Percentiles rank a stretch among this genome's conserved stretches.
Evolutionary conservation across 176 grass and related monocot genomes (phyloP).

Genomic region (Aegilops longissima): DNA sequence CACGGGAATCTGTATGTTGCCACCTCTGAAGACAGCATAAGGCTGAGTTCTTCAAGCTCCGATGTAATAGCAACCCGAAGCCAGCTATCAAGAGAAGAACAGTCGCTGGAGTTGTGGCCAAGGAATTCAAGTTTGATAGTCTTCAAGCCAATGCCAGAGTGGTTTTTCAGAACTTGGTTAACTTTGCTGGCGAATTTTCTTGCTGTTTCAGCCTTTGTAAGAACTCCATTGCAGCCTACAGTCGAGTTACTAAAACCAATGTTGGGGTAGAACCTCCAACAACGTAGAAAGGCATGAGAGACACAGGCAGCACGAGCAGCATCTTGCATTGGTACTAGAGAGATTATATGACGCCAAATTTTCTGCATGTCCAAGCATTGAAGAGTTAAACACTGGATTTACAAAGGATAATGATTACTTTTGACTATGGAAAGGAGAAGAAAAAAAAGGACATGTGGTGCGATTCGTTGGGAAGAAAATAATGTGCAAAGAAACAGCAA

Average conservation of each 20-base stretch:
- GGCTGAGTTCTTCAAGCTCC: neutral
- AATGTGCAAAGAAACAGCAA: neutral
- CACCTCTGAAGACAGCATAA: neutral
- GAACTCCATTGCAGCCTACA: neutral
- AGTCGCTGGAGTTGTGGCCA: neutral
- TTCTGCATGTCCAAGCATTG: neutral
- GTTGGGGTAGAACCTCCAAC: neutral
- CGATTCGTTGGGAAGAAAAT: neutral
- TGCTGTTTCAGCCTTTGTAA: neutral
- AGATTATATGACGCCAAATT: neutral
- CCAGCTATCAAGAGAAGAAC: neutral
- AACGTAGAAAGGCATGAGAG: neutral
- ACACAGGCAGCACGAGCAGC: constrained; percentile 12
- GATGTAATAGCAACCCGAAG: constrained; percentile 1
- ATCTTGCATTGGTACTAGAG: constrained; percentile 6
- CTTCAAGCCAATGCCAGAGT: neutral
- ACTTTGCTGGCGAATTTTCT: neutral
- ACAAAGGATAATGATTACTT: neutral
- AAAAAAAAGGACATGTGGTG: neutral
- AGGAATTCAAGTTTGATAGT: neutral
- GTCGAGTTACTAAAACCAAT: neutral
- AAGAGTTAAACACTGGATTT: constrained; percentile 1
- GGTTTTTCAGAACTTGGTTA: neutral
- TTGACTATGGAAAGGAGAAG: neutral
- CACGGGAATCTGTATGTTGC: neutral